Base-by-base conservation (phyloP, 2,329 filamentous ascomycete species). In the Pseudocercospora macadamiae region DNA sequence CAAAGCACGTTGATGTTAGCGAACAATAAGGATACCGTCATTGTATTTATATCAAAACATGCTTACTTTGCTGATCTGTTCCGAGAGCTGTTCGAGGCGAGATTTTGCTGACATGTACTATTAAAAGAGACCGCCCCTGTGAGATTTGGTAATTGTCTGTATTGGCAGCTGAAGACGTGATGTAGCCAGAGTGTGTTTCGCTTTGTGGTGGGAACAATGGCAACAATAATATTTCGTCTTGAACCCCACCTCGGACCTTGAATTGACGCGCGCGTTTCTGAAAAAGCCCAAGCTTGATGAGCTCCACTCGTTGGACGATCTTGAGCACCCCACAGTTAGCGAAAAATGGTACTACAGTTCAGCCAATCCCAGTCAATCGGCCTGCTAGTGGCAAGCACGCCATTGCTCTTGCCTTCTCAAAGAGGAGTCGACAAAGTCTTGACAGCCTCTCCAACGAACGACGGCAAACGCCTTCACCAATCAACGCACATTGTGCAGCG, bases 71-170 rank as follows among this genome's bases (percentile, higher is more conserved):
- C 60, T 51, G 45, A 66, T 61, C 28, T 70, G 69, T 65, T 68
- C 63, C 62, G 54, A 60, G 28, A 71, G 60, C 55, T 65, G 64
- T 52, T 67, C 48, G 12, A 70, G 55, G 58, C 68, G 59, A 21
- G 64, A 64, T 34, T 53, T 55, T 18, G 65, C 54, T 44, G 60
- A 55, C 55, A 59, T 60, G 32, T 51, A 48, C 36, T 28, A 21
- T 6, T 26, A 42, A 28, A 42, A n/a, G n/a, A n/a, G n/a, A n/a
- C n/a, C n/a, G n/a, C n/a, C n/a, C n/a, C n/a, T n/a, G n/a, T n/a
- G n/a, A n/a, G n/a, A n/a, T n/a, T n/a, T n/a, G n/a, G n/a, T n/a
- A n/a, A n/a, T n/a, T 9, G 14, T 10, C 4, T 2, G 12, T 19
- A 23, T 16, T 12, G 21, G 28, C 28, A 32, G 28, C 12, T 32